Conservation (phyloP, 306 rosid species). For the Malus sylvestris region DNA sequence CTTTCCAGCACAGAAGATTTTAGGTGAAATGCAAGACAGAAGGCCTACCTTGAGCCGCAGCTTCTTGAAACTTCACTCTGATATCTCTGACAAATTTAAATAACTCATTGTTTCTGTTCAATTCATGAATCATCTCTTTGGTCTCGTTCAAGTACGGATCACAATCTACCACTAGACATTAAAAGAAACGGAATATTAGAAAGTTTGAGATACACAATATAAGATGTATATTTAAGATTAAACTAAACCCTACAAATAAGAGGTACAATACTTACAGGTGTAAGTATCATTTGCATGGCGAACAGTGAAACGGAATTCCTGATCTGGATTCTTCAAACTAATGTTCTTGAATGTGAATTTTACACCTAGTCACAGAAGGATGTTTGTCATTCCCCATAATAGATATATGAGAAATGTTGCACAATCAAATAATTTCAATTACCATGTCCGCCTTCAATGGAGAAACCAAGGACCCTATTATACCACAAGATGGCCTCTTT, state of each 20-base stretch:
- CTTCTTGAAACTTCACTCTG: slow-evolving; percentile 78
- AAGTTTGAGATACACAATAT: slow-evolving; percentile 8
- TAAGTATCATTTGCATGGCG: slow-evolving; percentile 56
- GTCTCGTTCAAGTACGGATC: slow-evolving; percentile 50
- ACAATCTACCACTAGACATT: slow-evolving; percentile 63
- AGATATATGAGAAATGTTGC: background rate
- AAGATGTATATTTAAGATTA: slow-evolving; percentile 5
- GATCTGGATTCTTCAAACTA: slow-evolving; percentile 33
- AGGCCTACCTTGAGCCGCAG: slow-evolving; percentile 47
- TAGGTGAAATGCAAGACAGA: background rate
- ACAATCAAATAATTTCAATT: slow-evolving; percentile 23
- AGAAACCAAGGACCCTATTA: slow-evolving; percentile 65
- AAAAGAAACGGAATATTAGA: background rate
- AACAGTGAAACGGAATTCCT: slow-evolving; percentile 62
- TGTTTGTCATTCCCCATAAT: slow-evolving; percentile 9
- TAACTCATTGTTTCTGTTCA: slow-evolving; percentile 76
- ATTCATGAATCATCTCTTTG: slow-evolving; percentile 51
- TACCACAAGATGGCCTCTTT: slow-evolving; percentile 77
- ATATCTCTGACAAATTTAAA: slow-evolving; percentile 73
- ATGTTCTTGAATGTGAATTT: slow-evolving; percentile 74
- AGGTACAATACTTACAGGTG: slow-evolving; percentile 46
- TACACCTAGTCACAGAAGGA: slow-evolving; percentile 45
- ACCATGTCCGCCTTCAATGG: slow-evolving; percentile 86
- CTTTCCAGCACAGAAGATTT: slow-evolving; percentile 17
- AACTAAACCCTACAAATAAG: slow-evolving; percentile 6